These are phyloP conservation scores for Cucumis cinereus DNA, from an alignment of 306 rosid genomes.

Conservation along the genomic window DNA sequence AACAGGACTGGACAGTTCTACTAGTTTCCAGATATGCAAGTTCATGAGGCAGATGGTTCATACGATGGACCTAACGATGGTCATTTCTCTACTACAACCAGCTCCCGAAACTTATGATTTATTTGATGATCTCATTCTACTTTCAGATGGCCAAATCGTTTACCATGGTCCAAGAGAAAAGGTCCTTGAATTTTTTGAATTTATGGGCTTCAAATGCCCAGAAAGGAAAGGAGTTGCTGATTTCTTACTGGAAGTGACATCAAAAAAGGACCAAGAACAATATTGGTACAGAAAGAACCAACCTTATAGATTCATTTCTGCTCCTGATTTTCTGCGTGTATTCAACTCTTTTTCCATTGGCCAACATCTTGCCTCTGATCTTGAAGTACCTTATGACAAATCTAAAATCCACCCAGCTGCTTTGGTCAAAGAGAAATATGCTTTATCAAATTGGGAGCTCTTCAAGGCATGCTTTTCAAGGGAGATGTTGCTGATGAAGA, in stretches of 20 bases:
- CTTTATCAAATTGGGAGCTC: conserved; percentile 50
- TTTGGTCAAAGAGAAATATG: conserved; percentile 51
- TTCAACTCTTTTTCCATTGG: conserved; percentile 39
- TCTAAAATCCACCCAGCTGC: conserved; percentile 47
- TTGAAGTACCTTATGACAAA: conserved; percentile 44
- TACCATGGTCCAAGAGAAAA: conserved; percentile 63
- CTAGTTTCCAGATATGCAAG: conserved; percentile 71
- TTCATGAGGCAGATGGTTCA: conserved; percentile 86
- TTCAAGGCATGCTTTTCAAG: conserved; percentile 70
- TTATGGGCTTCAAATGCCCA: conserved; percentile 57
- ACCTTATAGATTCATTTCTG: conserved; percentile 45
- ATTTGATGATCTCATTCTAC: conserved; percentile 40
- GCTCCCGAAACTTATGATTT: conserved; percentile 52
- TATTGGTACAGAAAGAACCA: conserved; percentile 44
- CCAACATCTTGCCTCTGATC: conserved; percentile 29
- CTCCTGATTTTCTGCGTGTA: conserved; percentile 30
- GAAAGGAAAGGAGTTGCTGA: conserved; percentile 78
- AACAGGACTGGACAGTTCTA: conserved; percentile 84
- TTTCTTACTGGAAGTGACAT: conserved; percentile 77
- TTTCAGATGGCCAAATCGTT: conserved; percentile 61
- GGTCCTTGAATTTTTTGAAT: conserved; percentile 52
- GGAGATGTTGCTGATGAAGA: conserved; percentile 60
- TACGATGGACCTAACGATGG: conserved; percentile 59
- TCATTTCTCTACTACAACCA: conserved; percentile 49
- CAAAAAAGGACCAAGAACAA: conserved; percentile 75